phyloP scores from a whole-genome alignment of 768 basidiomycete species.

The Phanerochaete carnosa region DNA sequence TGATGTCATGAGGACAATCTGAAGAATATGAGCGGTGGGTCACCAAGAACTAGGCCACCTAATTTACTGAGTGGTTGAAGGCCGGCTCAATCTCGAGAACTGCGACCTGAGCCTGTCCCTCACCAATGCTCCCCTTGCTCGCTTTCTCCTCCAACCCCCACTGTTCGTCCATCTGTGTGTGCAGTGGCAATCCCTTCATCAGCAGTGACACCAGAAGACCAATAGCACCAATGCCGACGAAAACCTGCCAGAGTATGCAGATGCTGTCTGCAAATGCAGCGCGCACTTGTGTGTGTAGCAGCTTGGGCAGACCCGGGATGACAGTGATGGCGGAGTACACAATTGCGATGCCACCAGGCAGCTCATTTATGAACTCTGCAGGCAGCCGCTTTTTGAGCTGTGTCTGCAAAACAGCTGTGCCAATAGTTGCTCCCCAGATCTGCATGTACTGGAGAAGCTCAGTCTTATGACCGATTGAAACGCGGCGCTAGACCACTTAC shows the following conservation, averaged over 20 bases:
- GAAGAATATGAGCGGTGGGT: no score
- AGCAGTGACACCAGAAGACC: conserved; percentile 21
- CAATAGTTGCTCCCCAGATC: conserved; percentile 30
- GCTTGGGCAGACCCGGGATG: conserved; percentile 21
- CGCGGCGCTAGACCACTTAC: not conserved
- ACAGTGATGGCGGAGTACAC: conserved; percentile 20
- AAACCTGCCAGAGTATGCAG: conserved; percentile 26
- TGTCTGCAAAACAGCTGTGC: conserved; percentile 29
- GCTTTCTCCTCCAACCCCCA: conserved; percentile 19
- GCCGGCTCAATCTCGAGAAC: no score
- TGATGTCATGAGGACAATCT: no score
- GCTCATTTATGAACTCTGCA: conserved; percentile 14
- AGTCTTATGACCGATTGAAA: no score
- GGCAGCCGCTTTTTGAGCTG: conserved; percentile 26
- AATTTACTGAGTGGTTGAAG: no score
- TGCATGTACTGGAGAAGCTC: conserved; percentile 6
- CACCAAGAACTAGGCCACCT: no score
- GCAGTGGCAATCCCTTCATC: conserved; percentile 26
- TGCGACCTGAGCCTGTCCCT: not conserved
- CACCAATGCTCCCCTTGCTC: not conserved
- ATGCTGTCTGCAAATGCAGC: conserved; percentile 29
- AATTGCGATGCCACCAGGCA: conserved; percentile 17
- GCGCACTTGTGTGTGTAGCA: conserved; percentile 24
- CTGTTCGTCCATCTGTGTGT: conserved; percentile 22
- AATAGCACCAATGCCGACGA: conserved; percentile 24